Conservation (phyloP, 2,329 filamentous ascomycete species). For the Fusarium udum region DNA sequence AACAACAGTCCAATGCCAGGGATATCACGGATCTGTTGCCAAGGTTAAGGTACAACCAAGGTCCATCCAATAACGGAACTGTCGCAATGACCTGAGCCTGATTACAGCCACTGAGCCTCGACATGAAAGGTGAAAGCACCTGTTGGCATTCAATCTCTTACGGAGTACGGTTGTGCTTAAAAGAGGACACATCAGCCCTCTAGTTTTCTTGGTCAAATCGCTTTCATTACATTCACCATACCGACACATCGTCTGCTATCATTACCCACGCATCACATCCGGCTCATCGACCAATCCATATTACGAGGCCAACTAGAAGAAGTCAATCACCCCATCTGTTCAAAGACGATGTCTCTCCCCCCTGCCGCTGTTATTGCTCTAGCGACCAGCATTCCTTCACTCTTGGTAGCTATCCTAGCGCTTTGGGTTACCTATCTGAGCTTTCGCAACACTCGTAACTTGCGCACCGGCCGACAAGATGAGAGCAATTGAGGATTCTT, state of each 20-base stretch:
- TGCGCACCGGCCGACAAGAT: not conserved
- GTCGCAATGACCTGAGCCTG: not conserved
- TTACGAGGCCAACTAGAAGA: not conserved
- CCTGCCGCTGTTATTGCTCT: not conserved
- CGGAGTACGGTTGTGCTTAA: not conserved
- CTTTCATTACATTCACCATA: not conserved
- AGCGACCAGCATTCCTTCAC: not conserved
- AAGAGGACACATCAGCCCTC: not conserved
- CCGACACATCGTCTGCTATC: accelerated
- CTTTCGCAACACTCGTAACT: not conserved
- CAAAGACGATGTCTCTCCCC: not conserved
- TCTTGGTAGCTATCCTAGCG: not conserved
- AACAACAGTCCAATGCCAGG: accelerated
- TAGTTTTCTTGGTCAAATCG: accelerated
- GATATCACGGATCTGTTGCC: not conserved
- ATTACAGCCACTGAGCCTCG: not conserved
- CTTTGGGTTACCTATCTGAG: not conserved
- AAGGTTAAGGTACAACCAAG: not conserved
- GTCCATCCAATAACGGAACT: not conserved
- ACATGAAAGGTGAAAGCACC: not conserved
- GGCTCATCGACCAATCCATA: not conserved
- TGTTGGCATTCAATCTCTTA: not conserved
- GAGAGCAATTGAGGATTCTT: not conserved
- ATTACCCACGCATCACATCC: not conserved
- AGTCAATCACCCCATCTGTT: not conserved